Percentiles rank a stretch among this genome's conserved stretches.
These are phyloP conservation scores for Shiraia sp. DNA, from an alignment of 2,329 filamentous ascomycete species.

Conservation along the genomic window DNA sequence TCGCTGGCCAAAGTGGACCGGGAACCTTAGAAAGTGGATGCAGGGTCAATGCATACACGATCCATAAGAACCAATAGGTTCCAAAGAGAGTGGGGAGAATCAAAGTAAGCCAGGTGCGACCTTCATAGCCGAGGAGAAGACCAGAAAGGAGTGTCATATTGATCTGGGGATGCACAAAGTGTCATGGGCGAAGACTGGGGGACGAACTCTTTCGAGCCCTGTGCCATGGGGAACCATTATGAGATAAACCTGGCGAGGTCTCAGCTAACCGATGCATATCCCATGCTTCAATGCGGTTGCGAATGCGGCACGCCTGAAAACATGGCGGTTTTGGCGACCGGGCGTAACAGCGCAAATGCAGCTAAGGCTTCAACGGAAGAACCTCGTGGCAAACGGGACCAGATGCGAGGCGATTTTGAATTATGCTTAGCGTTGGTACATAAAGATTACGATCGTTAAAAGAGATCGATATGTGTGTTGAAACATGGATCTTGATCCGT, in stretches of 20 bases:
- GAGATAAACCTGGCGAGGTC: background rate
- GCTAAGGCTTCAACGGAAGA: too few relatives aligned
- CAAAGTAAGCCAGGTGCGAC: slow-evolving; percentile 5
- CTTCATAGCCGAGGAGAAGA: background rate
- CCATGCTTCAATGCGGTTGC: too few relatives aligned
- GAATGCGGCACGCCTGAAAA: too few relatives aligned
- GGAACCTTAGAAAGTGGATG: slow-evolving; percentile 26
- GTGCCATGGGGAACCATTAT: background rate
- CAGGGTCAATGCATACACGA: slow-evolving; percentile 16
- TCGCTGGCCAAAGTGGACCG: slow-evolving; percentile 26
- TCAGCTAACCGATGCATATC: too few relatives aligned
- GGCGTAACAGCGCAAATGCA: too few relatives aligned
- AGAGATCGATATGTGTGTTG: too few relatives aligned
- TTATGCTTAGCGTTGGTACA: too few relatives aligned
- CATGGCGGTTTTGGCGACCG: too few relatives aligned
- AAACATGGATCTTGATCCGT: too few relatives aligned
- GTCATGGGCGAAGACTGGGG: background rate
- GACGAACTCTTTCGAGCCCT: background rate
- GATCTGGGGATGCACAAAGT: background rate
- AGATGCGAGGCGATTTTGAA: too few relatives aligned
- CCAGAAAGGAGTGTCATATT: slow-evolving; percentile 7
- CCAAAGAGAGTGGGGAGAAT: slow-evolving; percentile 2
- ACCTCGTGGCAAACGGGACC: too few relatives aligned
- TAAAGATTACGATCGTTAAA: too few relatives aligned
- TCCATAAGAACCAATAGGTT: slow-evolving; percentile 15